Percentiles rank a stretch among this genome's conserved stretches.
These are phyloP conservation scores for Ephemerocybe angulata DNA, from an alignment of 768 basidiomycete species.

Conservation along the genomic window DNA sequence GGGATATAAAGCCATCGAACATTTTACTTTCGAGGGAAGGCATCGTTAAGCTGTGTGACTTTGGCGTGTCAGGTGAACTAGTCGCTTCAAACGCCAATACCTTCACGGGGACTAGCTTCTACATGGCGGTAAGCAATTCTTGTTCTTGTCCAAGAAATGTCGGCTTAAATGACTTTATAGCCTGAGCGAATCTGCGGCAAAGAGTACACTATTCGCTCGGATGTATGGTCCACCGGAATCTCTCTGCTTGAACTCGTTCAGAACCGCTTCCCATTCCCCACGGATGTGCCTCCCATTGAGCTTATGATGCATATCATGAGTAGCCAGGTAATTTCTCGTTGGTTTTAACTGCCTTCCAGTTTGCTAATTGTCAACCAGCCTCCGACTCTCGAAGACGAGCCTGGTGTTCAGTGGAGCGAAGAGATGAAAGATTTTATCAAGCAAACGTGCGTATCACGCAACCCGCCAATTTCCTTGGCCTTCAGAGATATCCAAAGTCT, in stretches of 20 bases:
- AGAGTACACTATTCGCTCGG: conserved; percentile 90
- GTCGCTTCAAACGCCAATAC: conserved; percentile 90
- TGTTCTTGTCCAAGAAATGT: conserved; percentile 6
- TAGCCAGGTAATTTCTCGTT: conserved; percentile 52
- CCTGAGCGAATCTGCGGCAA: conserved; percentile 93
- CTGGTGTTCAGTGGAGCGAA: conserved; percentile 64
- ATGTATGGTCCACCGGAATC: conserved; percentile 98
- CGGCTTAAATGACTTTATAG: conserved; percentile 33
- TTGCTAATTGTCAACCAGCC: conserved; percentile 45
- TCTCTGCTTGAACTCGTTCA: conserved; percentile 91
- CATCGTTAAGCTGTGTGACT: conserved; percentile 89
- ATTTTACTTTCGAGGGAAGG: conserved; percentile 88
- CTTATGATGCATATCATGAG: conserved; percentile 86
- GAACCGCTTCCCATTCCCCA: conserved; percentile 93
- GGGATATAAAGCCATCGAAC: conserved; percentile 94
- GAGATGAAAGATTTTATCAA: conserved; percentile 92
- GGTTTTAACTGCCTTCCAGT: neutral
- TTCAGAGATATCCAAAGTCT: conserved; percentile 2
- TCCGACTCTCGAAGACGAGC: conserved; percentile 78
- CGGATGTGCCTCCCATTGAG: conserved; percentile 90
- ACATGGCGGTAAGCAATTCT: conserved; percentile 78
- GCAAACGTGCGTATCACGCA: conserved; percentile 60
- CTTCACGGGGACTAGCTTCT: conserved; percentile 96
- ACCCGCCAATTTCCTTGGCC: neutral
- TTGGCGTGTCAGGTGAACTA: conserved; percentile 96